Evolutionary conservation across 2,329 filamentous ascomycete species (phyloP).

Genomic region (Diaporthe vaccinii): DNA sequence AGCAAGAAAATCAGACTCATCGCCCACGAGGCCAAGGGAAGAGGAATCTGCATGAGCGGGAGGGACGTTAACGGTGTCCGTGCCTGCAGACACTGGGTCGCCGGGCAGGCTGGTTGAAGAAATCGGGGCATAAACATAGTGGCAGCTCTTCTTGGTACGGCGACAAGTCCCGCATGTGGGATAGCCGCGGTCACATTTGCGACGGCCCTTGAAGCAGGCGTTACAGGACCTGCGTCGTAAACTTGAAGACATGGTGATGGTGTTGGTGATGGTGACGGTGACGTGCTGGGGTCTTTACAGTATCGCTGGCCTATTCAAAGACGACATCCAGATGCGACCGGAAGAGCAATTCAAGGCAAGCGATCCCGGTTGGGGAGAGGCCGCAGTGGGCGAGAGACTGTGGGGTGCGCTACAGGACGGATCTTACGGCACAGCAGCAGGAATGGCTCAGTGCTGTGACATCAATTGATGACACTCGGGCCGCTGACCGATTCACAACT

Average conservation of each 20-base stretch:
- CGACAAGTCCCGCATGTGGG: constrained; percentile 7
- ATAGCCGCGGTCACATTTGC: background rate
- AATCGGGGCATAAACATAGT: constrained; percentile 10
- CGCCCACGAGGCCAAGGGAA: background rate
- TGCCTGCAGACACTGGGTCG: background rate
- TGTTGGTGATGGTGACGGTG: background rate
- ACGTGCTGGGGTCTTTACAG: background rate
- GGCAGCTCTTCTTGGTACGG: constrained; percentile 10
- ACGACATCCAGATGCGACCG: background rate
- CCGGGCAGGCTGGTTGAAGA: background rate
- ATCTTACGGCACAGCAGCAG: too few species aligned
- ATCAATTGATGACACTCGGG: background rate
- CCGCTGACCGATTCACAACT: background rate
- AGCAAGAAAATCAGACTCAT: background rate
- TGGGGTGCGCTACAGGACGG: too few species aligned
- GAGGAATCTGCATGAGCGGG: background rate
- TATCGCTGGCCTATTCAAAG: background rate
- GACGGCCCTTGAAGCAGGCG: constrained; percentile 11
- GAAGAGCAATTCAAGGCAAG: too few species aligned
- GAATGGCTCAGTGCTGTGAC: too few species aligned
- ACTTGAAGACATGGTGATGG: background rate
- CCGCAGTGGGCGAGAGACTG: too few species aligned
- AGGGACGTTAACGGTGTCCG: background rate
- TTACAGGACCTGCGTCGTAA: background rate
- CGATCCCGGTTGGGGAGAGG: too few species aligned